Conservation (phyloP, 2,329 filamentous ascomycete genomes). For the Aspergillus aculeatinus region DNA sequence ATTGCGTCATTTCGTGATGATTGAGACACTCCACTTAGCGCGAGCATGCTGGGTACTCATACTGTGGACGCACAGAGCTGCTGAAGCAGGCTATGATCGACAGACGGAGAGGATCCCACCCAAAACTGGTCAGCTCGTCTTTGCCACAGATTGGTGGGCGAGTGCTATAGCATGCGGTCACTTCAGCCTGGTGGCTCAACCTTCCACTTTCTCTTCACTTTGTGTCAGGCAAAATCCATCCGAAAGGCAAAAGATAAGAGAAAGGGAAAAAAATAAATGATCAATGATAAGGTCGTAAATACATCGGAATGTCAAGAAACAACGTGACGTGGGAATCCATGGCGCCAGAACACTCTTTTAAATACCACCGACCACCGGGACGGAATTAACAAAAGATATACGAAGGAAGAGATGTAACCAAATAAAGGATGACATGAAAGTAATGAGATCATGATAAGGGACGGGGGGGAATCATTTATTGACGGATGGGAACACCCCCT, state of each 20-base stretch:
- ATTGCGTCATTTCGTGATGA: not conserved
- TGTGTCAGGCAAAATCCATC: not conserved
- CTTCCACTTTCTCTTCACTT: not conserved
- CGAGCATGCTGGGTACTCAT: not conserved
- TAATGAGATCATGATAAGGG: conserved; percentile 5
- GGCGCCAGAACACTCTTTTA: conserved; percentile 36
- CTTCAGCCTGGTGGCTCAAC: not conserved
- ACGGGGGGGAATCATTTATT: conserved; percentile 41
- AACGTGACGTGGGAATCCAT: conserved; percentile 23
- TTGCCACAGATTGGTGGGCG: not conserved
- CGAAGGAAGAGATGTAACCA: conserved; percentile 10
- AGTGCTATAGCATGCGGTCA: not conserved
- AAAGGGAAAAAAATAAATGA: not conserved
- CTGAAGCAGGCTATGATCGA: not conserved
- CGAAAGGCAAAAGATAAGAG: not conserved
- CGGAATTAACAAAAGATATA: conserved; percentile 10
- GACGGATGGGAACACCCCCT: conserved; percentile 64
- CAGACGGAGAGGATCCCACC: not conserved
- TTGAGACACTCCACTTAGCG: not conserved
- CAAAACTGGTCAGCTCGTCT: not conserved
- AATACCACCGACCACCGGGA: conserved; percentile 23
- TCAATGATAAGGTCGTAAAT: conserved; percentile 5
- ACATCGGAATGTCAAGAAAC: conserved; percentile 14
- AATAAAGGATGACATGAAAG: conserved; percentile 10
- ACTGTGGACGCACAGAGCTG: not conserved